phyloP scores from a whole-genome alignment of 148 eudicot genomes.

The Hydrangea macrophylla region DNA sequence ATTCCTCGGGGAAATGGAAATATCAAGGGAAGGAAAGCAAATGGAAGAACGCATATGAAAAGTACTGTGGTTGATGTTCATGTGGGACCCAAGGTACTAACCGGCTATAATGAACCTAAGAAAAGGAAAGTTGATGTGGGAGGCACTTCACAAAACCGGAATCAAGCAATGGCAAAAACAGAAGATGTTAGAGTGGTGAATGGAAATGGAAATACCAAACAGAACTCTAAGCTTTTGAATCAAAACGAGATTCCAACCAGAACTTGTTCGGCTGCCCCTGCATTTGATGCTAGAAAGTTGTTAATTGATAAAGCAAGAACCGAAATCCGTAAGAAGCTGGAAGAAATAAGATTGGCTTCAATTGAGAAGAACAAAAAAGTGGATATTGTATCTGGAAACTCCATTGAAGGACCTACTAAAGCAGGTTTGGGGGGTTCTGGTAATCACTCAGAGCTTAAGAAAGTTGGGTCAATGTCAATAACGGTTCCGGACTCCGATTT shows the following conservation, averaged over 20 bases:
- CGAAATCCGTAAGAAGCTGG: slow-evolving; percentile 53
- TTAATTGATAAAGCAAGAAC: slow-evolving; percentile 72
- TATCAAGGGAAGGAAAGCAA: slow-evolving; percentile 30
- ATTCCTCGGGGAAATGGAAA: slow-evolving; percentile 41
- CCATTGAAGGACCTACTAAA: slow-evolving; percentile 30
- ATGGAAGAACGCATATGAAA: slow-evolving; percentile 28
- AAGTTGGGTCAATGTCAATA: slow-evolving; percentile 54
- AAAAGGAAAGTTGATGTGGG: slow-evolving; percentile 58
- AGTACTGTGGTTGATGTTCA: slow-evolving; percentile 19
- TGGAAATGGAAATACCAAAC: slow-evolving; percentile 37
- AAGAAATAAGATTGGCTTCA: slow-evolving; percentile 45
- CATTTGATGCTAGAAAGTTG: slow-evolving; percentile 62
- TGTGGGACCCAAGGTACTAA: slow-evolving; percentile 34
- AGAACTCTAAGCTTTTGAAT: slow-evolving; percentile 26
- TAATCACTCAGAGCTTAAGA: slow-evolving; percentile 40
- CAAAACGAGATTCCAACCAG: slow-evolving; percentile 31
- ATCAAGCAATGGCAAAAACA: slow-evolving; percentile 33
- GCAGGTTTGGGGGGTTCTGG: slow-evolving; percentile 18
- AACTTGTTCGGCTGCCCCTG: slow-evolving; percentile 43
- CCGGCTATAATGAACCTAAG: slow-evolving; percentile 48
- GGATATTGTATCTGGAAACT: slow-evolving; percentile 27
- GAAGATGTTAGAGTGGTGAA: slow-evolving; percentile 35
- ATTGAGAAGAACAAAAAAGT: slow-evolving; percentile 33
- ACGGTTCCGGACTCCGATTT: slow-evolving; percentile 96
- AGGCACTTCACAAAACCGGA: slow-evolving; percentile 23